Base-by-base conservation (phyloP, 2,329 filamentous ascomycete species). In the Penicillium sclerotiorum region DNA sequence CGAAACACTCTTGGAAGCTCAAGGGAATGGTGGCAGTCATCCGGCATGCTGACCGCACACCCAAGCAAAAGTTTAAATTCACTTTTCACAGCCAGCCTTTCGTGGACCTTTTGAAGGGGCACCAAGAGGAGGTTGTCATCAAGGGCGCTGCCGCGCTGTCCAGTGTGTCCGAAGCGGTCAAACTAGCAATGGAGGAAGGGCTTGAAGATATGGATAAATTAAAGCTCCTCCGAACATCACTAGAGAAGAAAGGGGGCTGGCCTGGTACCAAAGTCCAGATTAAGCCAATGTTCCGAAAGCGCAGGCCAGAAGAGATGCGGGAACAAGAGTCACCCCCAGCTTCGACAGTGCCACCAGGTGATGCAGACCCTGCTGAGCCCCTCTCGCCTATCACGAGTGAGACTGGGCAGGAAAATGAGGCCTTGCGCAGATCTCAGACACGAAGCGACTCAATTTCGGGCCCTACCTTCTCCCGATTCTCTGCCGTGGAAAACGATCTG, bases 51-150 rank as follows among this genome's bases (percentile, higher is more conserved):
- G 94, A 99, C 73, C 87, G 94, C 49, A 99, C 94, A 1, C 94
- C 94, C 2, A 99, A 99, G 74, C 94, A 99, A 65, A 99, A 99
- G 69, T 96, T 96, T 79, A 99, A 99, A 69, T 99, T 97, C 64
- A 99, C 94, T 0, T 97, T 99, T 63, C 94, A 99, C 66, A 95
- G 91, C 0, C 90, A 92, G 55, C 94, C 94, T 0, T 99, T 99
- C 65, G 92, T 99, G 56, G 89, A 95, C 57, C 79, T 99, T 4
- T 82, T 99, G 35, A 95, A 93, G 67, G 94, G 94, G 0, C 93
- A 99, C 63, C 90, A 95, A 64, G 93, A 97, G 71, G 94, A 99
- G 68, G 94, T 99, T 1, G 80, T 99, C 2, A 81, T 99, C 18
- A 94, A 96, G 57, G 93, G 93, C 8, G 91, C 96, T 67, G 86